These are phyloP conservation scores for Argentina anserina DNA, from an alignment of 306 rosid genomes.

Conservation along the genomic window DNA sequence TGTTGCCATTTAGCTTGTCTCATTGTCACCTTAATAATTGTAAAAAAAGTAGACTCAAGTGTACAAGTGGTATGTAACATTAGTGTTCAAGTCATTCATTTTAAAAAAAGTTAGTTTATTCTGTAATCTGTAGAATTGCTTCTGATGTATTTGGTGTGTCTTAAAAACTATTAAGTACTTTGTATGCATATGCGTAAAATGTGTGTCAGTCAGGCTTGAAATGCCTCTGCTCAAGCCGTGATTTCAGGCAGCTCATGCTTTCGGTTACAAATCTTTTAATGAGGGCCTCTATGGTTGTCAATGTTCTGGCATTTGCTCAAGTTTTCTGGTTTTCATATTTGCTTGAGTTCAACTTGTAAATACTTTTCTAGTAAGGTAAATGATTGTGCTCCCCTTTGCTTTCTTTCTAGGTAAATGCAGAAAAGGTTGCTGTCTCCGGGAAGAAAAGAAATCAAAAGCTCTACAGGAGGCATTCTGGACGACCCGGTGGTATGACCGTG, in stretches of 20 bases:
- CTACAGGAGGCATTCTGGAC: conserved; percentile 95
- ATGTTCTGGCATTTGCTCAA: neutral
- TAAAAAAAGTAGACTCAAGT: neutral
- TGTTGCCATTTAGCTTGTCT: neutral
- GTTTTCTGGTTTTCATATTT: neutral
- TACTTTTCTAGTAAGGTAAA: neutral
- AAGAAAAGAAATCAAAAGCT: conserved; percentile 92
- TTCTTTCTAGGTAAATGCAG: conserved; percentile 75
- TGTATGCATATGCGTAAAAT: neutral
- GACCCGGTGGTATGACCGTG: conserved; percentile 96
- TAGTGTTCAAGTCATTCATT: too few relatives aligned
- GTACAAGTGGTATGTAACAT: too few relatives aligned
- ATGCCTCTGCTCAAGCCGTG: neutral
- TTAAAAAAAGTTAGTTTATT: neutral
- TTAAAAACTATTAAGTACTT: neutral
- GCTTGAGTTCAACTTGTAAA: neutral
- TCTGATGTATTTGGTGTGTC: neutral
- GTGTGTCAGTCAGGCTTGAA: neutral
- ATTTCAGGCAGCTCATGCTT: neutral
- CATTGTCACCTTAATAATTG: neutral
- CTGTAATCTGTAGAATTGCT: neutral
- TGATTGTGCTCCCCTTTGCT: conserved; percentile 24
- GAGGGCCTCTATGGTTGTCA: neutral
- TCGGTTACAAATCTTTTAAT: neutral
- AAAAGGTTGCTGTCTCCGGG: conserved; percentile 88